Percentiles rank a stretch among this genome's conserved stretches.
These are phyloP conservation scores for Coemansia sp. DNA, from an alignment of 192 early-diverging fungal species.

Conservation along the genomic window DNA sequence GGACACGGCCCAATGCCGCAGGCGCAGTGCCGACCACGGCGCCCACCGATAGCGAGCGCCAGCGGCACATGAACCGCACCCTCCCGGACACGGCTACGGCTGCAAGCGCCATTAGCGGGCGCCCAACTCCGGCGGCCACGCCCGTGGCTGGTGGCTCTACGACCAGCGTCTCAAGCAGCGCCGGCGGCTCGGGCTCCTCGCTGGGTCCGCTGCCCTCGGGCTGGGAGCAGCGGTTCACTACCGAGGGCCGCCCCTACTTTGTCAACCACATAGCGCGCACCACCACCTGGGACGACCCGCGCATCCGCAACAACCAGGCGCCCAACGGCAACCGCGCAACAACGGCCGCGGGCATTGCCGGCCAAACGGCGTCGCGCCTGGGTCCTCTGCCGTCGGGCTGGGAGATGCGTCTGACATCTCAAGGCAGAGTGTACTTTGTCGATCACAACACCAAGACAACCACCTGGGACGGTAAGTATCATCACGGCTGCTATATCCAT, in stretches of 20 bases:
- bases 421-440: slow-evolving; percentile 94
- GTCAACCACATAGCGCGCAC: slow-evolving; percentile 88
- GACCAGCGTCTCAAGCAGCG: not conserved
- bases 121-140: slow-evolving; percentile 7
- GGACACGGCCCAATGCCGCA: slow-evolving; percentile 59
- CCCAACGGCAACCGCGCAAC: slow-evolving; percentile 40
- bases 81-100: slow-evolving; percentile 62
- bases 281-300: slow-evolving; percentile 90
- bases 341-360: slow-evolving; percentile 43
- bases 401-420: slow-evolving; percentile 97
- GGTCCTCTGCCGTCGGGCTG: slow-evolving; percentile 95
- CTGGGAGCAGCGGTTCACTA: slow-evolving; percentile 76
- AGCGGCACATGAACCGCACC: slow-evolving; percentile 75
- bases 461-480: slow-evolving; percentile 85
- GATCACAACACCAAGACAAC: slow-evolving; percentile 98
- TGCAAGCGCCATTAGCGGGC: not conserved
- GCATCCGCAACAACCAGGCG: slow-evolving; percentile 48
- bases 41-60: slow-evolving; percentile 72
- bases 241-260: slow-evolving; percentile 83
- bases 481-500: too few species aligned
- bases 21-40: slow-evolving; percentile 21
- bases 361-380: slow-evolving; percentile 55
- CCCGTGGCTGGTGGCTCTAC: slow-evolving; percentile 15
- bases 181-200: slow-evolving; percentile 22
- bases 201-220: slow-evolving; percentile 78